Evolutionary conservation across 2,329 filamentous ascomycete genomes (phyloP), one percentile per base, ranked within the genome.

Genomic region (Rugonectria rugulosa): DNA sequence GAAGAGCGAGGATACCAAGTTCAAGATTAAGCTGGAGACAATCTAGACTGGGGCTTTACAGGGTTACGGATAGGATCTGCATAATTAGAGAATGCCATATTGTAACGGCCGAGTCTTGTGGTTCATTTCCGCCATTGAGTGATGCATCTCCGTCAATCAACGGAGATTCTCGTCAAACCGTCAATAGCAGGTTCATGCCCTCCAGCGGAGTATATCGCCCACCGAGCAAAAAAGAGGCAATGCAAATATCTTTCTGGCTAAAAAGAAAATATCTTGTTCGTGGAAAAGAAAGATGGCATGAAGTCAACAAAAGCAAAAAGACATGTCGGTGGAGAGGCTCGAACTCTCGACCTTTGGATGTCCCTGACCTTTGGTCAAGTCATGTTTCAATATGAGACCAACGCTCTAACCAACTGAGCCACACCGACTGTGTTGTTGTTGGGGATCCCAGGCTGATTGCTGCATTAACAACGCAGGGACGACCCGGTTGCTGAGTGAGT

Each of bases 21-120:
- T 81, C 60, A 71, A 68, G 3, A 80, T 81, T 56, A 60, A 73
- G 20, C 54, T 81, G 21, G 73, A 79, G 56, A 57, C 53, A 4
- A 19, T 67, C 36, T 67, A 37, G 59, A 24, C 15, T 21, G 15
- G 27, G 15, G 17, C 26, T n/a, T n/a, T 19, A 15, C n/a, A n/a
- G n/a, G n/a, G n/a, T n/a, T n/a, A n/a, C n/a, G n/a, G n/a, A n/a
- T n/a, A n/a, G n/a, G n/a, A n/a, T n/a, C n/a, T n/a, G n/a, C n/a
- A n/a, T n/a, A 29, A 23, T 15, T 9, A 15, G 37, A 26, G 21
- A 42, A 42, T 29, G 21, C 5, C 17, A 20, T 42, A n/a, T 14
- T 26, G 37, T 12, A 4, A 42, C 17, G 24, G 5, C 20, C 24
- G 24, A 27, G 24, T 7, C 24, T 27, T 11, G 24, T 27, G 24